Conservation (phyloP, 2,329 filamentous ascomycete species). For the Amauroascus niger region DNA sequence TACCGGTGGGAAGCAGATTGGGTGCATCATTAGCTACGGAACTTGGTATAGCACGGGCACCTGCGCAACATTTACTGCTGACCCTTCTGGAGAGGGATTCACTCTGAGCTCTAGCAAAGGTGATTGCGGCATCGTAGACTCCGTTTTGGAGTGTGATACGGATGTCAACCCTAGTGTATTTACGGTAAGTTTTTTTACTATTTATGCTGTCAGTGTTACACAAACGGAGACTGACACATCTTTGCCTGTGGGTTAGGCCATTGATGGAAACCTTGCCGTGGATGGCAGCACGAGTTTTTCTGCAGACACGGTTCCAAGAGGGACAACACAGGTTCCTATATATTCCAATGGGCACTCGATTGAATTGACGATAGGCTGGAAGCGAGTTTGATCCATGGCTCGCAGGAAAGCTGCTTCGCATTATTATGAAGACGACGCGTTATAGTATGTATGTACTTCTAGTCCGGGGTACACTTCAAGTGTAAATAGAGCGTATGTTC, state of each 20-base stretch:
- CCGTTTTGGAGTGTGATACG: constrained; percentile 43
- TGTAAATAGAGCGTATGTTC: too few species aligned
- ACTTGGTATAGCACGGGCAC: constrained; percentile 56
- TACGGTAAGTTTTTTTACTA: constrained; percentile 17
- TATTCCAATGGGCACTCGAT: constrained; percentile 22
- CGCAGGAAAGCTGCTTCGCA: neutral
- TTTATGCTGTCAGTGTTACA: neutral
- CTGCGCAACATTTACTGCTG: constrained; percentile 53
- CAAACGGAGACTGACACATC: neutral
- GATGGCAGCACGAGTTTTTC: constrained; percentile 25
- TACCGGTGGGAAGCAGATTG: constrained; percentile 37
- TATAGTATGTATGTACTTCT: neutral
- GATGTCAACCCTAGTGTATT: constrained; percentile 25
- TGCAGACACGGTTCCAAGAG: constrained; percentile 26
- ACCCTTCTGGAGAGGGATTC: constrained; percentile 38
- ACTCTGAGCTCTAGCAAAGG: constrained; percentile 48
- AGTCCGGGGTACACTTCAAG: neutral
- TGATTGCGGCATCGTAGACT: constrained; percentile 44
- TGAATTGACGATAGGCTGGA: constrained; percentile 26
- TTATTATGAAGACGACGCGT: neutral
- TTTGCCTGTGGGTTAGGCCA: neutral
- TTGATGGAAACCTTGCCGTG: constrained; percentile 12
- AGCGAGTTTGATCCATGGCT: neutral
- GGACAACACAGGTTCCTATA: constrained; percentile 25
- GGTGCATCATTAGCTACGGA: constrained; percentile 53